A percentile compares a stretch with the other conserved stretches of the same genome.
These are phyloP conservation scores for Aspergillus carlsbadensis DNA, from an alignment of 495 filamentous ascomycete species.

Conservation along the genomic window DNA sequence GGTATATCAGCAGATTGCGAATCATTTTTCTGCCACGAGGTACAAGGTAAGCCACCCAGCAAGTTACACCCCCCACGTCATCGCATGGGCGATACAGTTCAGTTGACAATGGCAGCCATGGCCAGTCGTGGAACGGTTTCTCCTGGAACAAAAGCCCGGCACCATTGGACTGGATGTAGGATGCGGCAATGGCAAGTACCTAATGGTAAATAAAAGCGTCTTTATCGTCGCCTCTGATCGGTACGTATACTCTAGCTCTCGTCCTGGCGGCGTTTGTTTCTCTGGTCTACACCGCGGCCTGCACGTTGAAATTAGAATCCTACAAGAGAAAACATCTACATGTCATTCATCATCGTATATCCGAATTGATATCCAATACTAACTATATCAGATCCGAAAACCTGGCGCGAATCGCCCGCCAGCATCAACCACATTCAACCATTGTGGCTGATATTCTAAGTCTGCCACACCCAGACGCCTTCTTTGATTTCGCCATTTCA, in stretches of 20 bases:
- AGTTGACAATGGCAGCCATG: constrained; percentile 60
- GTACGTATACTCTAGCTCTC: constrained; percentile 38
- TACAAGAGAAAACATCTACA: background rate
- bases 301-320: background rate
- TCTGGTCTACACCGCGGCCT: constrained; percentile 10
- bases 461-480: constrained; percentile 64
- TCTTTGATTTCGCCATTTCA: constrained; percentile 91
- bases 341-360: background rate
- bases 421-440: constrained; percentile 60
- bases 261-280: background rate
- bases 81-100: background rate
- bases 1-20: constrained; percentile 92
- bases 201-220: constrained; percentile 72
- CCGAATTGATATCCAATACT: constrained; percentile 12
- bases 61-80: background rate
- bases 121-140: constrained; percentile 85
- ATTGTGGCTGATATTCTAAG: constrained; percentile 70
- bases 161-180: constrained; percentile 84
- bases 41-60: constrained; percentile 64
- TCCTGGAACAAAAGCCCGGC: constrained; percentile 63
- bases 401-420: constrained; percentile 69
- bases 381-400: constrained; percentile 58
- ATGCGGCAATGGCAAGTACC: constrained; percentile 96
- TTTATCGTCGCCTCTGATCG: constrained; percentile 88
- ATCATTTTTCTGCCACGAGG: constrained; percentile 91